Percentiles rank a stretch among this genome's conserved stretches.
These are phyloP conservation scores for Colletotrichum viniferum DNA, from an alignment of 2,329 filamentous ascomycete species.

Conservation along the genomic window DNA sequence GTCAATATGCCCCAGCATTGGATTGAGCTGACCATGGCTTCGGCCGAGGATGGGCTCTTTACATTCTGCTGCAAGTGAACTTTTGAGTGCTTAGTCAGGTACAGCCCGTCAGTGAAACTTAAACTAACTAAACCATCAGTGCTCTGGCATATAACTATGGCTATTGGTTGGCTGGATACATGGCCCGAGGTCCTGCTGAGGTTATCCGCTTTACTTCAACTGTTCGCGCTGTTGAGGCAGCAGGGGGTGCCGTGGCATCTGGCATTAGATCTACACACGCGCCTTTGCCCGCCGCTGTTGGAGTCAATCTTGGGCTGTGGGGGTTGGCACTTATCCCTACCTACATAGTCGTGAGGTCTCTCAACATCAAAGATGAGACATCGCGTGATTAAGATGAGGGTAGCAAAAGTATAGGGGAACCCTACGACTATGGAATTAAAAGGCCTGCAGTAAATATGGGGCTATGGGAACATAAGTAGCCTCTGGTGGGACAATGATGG, in stretches of 20 bases:
- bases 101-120: not conserved
- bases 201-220: slow-evolving; percentile 5
- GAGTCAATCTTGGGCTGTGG: slow-evolving; percentile 23
- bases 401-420: not conserved
- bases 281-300: slow-evolving; percentile 13
- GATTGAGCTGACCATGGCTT: slow-evolving; percentile 25
- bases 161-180: slow-evolving; percentile 7
- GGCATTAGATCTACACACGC: slow-evolving; percentile 18
- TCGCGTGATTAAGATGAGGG: not conserved
- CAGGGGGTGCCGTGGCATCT: slow-evolving; percentile 10
- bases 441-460: rapidly evolving
- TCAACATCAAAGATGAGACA: not conserved
- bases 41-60: slow-evolving; percentile 26
- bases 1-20: slow-evolving; percentile 9
- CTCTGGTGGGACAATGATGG: not conserved
- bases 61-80: slow-evolving; percentile 25
- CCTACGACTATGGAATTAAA: rapidly evolving
- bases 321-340: slow-evolving; percentile 17
- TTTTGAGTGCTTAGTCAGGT: not conserved
- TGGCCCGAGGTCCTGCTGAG: slow-evolving; percentile 11
- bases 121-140: not conserved
- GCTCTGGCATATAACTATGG: slow-evolving; percentile 12
- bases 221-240: slow-evolving; percentile 12
- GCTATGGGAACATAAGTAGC: rapidly evolving
- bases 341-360: slow-evolving; percentile 14